phyloP scores from a whole-genome alignment of 2,329 filamentous ascomycete genomes.

The Fusarium sp. region DNA sequence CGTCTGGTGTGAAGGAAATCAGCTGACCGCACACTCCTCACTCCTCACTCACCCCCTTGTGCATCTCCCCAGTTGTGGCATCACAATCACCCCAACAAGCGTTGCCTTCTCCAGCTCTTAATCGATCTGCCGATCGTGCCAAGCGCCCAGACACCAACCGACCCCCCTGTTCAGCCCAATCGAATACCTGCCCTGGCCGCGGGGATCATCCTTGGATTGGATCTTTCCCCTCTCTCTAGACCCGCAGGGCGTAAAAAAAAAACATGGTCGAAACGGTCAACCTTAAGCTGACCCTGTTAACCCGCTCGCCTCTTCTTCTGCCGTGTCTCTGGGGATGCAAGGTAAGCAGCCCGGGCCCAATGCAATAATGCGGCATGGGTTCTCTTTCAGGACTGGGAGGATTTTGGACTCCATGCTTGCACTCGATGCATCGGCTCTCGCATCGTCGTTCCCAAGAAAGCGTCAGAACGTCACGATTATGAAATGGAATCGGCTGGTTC shows the following conservation, averaged over 20 bases:
- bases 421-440: not conserved
- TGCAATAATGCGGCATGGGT: not conserved
- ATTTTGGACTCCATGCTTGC: not conserved
- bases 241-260: not conserved
- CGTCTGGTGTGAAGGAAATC: not conserved
- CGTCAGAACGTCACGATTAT: conserved; percentile 27
- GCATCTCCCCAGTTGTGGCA: conserved; percentile 1
- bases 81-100: not conserved
- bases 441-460: not conserved
- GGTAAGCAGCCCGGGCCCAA: conserved; percentile 5
- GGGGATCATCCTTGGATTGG: not conserved
- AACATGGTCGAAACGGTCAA: conserved; percentile 4
- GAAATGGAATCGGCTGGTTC: not conserved
- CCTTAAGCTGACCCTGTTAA: not conserved
- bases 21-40: not conserved
- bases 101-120: not conserved
- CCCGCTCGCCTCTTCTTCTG: not conserved
- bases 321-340: conserved; percentile 13
- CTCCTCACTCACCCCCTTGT: not conserved
- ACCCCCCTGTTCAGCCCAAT: conserved; percentile 10
- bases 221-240: not conserved
- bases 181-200: conserved; percentile 2
- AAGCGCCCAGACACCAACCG: not conserved
- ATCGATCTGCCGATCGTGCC: conserved; percentile 21
- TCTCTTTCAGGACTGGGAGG: not conserved